A percentile compares a stretch with the other conserved stretches of the same genome.
Conservation (phyloP, 306 rosid genomes). For the Fragaria nilgerrensis region DNA sequence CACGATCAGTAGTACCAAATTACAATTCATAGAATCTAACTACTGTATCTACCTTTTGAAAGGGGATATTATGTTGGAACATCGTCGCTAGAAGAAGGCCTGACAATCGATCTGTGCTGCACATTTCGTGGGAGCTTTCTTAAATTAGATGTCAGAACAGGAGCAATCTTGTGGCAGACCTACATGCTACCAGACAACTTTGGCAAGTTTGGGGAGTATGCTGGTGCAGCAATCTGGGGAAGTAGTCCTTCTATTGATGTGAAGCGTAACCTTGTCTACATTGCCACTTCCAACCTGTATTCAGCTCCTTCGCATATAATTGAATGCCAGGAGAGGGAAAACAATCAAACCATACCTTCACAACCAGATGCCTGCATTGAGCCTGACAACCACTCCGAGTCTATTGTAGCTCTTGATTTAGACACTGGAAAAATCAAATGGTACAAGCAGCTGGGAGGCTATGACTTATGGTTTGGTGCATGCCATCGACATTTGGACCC, state of each 20-base stretch:
- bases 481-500: conserved; percentile 40
- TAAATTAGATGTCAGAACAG: conserved; percentile 34
- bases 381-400: conserved; percentile 52
- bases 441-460: conserved; percentile 66
- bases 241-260: conserved; percentile 70
- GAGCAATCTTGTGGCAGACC: conserved; percentile 54
- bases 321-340: conserved; percentile 49
- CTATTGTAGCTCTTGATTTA: conserved; percentile 64
- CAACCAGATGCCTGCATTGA: conserved; percentile 48
- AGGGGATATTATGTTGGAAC: conserved; percentile 39
- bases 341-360: conserved; percentile 42
- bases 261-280: conserved; percentile 37
- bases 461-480: conserved; percentile 61
- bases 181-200: conserved; percentile 55
- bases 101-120: conserved; percentile 39
- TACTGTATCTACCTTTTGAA: neutral
- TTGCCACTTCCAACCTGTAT: conserved; percentile 64
- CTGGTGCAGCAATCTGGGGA: conserved; percentile 75
- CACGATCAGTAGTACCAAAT: neutral
- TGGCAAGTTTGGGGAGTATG: conserved; percentile 30
- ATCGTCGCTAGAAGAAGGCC: conserved; percentile 44
- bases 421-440: conserved; percentile 48
- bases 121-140: conserved; percentile 53
- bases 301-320: conserved; percentile 38
- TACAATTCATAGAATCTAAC: neutral